These are phyloP conservation scores for Lachnellula cervina DNA, from an alignment of 2,329 filamentous ascomycete genomes.

Conservation along the genomic window DNA sequence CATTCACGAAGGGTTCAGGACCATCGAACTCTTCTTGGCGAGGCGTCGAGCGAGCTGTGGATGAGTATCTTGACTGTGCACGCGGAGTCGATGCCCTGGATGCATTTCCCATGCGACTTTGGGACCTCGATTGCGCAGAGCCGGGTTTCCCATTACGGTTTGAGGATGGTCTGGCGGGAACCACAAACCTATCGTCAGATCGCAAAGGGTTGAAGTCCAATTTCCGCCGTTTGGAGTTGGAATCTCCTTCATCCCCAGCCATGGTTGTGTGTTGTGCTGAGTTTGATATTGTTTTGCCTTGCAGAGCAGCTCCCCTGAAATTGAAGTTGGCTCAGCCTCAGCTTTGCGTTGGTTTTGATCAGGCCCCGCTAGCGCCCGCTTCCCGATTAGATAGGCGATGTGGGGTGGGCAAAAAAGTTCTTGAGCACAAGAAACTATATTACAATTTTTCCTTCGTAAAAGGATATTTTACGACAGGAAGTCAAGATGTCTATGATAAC, in stretches of 20 bases:
- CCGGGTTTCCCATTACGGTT: constrained; percentile 19
- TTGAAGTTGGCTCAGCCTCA: too few relatives aligned
- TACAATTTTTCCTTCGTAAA: neutral
- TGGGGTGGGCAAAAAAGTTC: constrained; percentile 4
- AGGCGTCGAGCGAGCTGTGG: constrained; percentile 36
- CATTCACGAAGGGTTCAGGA: constrained; percentile 54
- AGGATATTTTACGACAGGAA: neutral
- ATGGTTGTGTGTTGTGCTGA: constrained; percentile 25
- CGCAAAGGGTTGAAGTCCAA: constrained; percentile 54
- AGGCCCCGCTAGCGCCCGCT: neutral
- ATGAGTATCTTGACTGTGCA: constrained; percentile 28
- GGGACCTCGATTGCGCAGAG: constrained; percentile 36
- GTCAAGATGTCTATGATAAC: constrained; percentile 48
- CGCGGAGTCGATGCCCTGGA: constrained; percentile 31
- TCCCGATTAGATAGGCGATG: constrained; percentile 5
- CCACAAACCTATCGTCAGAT: constrained; percentile 51
- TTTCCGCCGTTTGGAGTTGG: constrained; percentile 60
- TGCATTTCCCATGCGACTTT: constrained; percentile 31
- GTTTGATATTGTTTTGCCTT: neutral
- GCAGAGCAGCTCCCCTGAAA: neutral
- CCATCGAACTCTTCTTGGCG: constrained; percentile 56
- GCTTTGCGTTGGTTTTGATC: too few relatives aligned
- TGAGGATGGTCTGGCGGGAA: constrained; percentile 25
- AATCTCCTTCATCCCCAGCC: constrained; percentile 35
- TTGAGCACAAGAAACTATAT: neutral